phyloP scores from a whole-genome alignment of 495 filamentous ascomycete species.

The Podospora conica region DNA sequence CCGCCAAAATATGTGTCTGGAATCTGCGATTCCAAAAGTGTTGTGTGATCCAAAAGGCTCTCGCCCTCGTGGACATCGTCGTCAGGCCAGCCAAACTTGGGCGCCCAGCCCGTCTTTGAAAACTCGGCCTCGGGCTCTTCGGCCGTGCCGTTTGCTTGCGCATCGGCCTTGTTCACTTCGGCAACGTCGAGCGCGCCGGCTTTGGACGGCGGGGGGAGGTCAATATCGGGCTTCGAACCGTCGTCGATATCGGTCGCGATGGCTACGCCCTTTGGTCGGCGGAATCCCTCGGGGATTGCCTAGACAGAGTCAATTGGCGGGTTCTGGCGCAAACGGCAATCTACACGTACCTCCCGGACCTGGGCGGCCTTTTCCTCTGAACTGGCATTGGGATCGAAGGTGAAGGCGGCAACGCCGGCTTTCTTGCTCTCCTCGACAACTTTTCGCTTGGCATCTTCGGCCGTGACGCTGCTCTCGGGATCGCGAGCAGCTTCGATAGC shows the following conservation, averaged over 20 bases:
- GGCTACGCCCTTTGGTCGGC: slow-evolving; percentile 59
- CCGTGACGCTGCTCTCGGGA: slow-evolving; percentile 59
- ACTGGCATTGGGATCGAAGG: slow-evolving; percentile 81
- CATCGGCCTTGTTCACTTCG: slow-evolving; percentile 41
- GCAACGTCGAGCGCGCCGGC: slow-evolving; percentile 50
- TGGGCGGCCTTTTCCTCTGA: slow-evolving; percentile 78
- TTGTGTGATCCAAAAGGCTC: slow-evolving; percentile 78
- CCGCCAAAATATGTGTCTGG: slow-evolving; percentile 90
- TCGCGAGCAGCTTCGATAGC: slow-evolving; percentile 65
- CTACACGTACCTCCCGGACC: slow-evolving; percentile 60
- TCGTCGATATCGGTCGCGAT: slow-evolving; percentile 72
- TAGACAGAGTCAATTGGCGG: slow-evolving; percentile 19
- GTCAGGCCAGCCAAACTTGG: slow-evolving; percentile 62
- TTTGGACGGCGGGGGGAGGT: slow-evolving; percentile 69
- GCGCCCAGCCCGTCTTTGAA: slow-evolving; percentile 80
- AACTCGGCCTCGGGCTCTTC: slow-evolving; percentile 57
- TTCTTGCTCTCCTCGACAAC: slow-evolving; percentile 69
- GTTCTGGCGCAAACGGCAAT: slow-evolving; percentile 24
- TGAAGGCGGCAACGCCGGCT: slow-evolving; percentile 69
- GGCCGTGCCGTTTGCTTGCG: slow-evolving; percentile 38
- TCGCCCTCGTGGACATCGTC: slow-evolving; percentile 49
- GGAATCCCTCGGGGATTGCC: slow-evolving; percentile 52
- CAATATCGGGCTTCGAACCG: slow-evolving; percentile 61
- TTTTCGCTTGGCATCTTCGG: slow-evolving; percentile 62
- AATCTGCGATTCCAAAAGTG: slow-evolving; percentile 75